These are phyloP conservation scores for Pneumocystis canis DNA, from an alignment of 1,139 yeast genomes.

Conservation along the genomic window DNA sequence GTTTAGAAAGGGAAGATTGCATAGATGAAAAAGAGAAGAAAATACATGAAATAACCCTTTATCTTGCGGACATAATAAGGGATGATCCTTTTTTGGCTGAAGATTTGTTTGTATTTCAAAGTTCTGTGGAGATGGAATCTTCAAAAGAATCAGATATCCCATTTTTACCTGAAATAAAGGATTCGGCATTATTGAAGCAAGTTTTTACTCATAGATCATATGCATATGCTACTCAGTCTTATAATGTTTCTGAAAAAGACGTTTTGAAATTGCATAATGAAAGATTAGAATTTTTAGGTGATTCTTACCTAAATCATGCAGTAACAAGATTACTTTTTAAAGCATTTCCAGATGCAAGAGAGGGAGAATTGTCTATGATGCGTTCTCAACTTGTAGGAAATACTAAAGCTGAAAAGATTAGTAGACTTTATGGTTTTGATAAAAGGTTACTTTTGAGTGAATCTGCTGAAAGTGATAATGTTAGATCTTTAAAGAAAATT, in stretches of 20 bases:
- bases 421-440: conserved; percentile 57
- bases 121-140: not conserved
- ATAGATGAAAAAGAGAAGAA: not conserved
- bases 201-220: conserved; percentile 76
- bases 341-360: conserved; percentile 54
- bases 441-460: conserved; percentile 39
- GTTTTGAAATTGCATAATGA: conserved; percentile 46
- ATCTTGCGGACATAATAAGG: not conserved
- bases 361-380: conserved; percentile 65
- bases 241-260: conserved; percentile 4
- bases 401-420: conserved; percentile 54
- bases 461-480: conserved; percentile 22
- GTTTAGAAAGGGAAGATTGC: not conserved
- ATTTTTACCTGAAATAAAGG: conserved; percentile 49
- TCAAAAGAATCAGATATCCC: conserved; percentile 34
- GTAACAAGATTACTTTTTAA: conserved; percentile 55
- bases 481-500: conserved; percentile 30
- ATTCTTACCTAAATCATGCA: conserved; percentile 62
- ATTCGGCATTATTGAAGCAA: conserved; percentile 44
- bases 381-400: conserved; percentile 66
- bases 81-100: not conserved
- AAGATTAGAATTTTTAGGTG: conserved; percentile 86
- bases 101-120: conserved; percentile 20
- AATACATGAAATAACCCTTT: not conserved
- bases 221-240: conserved; percentile 24